These are phyloP conservation scores for Phytophthora pinifolia DNA, from an alignment of 352 stramenopile species.

Conservation along the genomic window DNA sequence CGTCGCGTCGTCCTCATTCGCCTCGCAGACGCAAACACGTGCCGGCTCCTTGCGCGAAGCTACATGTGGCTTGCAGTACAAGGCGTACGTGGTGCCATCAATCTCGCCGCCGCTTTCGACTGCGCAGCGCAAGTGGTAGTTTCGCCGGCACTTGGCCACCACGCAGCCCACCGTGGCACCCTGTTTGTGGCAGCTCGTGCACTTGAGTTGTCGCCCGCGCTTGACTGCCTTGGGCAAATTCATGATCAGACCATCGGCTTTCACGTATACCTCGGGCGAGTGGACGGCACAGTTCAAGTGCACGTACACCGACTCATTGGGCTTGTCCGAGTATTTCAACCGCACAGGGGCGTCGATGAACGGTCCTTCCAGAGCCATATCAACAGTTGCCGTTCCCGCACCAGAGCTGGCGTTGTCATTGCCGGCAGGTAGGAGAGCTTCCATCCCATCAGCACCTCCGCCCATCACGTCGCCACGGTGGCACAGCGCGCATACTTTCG, in stretches of 20 bases:
- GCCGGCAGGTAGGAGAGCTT: slow-evolving; percentile 4
- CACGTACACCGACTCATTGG: slow-evolving; percentile 64
- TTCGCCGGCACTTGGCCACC: slow-evolving; percentile 72
- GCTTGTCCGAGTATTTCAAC: slow-evolving; percentile 73
- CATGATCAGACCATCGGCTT: slow-evolving; percentile 78
- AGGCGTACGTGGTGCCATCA: slow-evolving; percentile 63
- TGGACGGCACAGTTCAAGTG: slow-evolving; percentile 86
- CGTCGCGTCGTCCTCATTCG: slow-evolving; percentile 39
- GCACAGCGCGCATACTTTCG: slow-evolving; percentile 64
- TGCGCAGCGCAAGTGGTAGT: slow-evolving; percentile 81
- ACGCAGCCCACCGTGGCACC: slow-evolving; percentile 80
- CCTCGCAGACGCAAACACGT: slow-evolving; percentile 48
- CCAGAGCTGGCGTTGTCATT: slow-evolving; percentile 13
- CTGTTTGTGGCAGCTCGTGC: slow-evolving; percentile 59
- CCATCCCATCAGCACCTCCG: slow-evolving; percentile 11
- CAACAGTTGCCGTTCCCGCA: slow-evolving; percentile 18
- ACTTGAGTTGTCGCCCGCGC: slow-evolving; percentile 75
- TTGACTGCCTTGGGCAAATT: slow-evolving; percentile 79
- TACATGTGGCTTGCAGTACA: slow-evolving; percentile 75
- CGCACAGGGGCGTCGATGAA: slow-evolving; percentile 80
- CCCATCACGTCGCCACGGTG: slow-evolving; percentile 49
- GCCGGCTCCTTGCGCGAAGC: slow-evolving; percentile 37
- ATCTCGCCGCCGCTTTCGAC: slow-evolving; percentile 74
- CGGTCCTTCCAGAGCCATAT: slow-evolving; percentile 51
- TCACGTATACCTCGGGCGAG: slow-evolving; percentile 81